Base-by-base conservation (phyloP, 148 eudicot genomes). In the Bassia scoparia region DNA sequence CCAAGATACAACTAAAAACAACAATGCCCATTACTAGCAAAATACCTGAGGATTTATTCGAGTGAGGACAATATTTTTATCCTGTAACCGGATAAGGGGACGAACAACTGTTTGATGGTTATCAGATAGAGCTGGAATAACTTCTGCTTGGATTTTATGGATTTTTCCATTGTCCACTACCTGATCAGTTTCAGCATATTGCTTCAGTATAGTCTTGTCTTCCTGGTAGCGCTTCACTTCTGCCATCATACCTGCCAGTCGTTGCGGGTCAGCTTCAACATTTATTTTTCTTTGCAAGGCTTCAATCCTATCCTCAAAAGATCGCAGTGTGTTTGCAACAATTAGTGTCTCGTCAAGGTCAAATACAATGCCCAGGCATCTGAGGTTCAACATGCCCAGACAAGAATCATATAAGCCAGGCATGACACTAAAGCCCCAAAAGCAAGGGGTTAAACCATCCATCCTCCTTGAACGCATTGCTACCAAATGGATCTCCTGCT, bases 341-440 rank as follows among this genome's bases (percentile, higher is more conserved):
- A 96, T 82, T 20, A 96, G 90, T 27, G 99, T 96, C 80, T 96
- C 99, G 62, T 96, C 99, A 29, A 96, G 99, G 82, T 96, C 99
- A 84, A 96, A 96, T 41, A 92, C 99, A 72, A 96, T 96, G 75
- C 96, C 94, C 70, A 96, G 99, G 73, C 99, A 96, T 76, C 99
- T 88, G 59, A 92, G 96, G 75, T 96, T 92, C 75, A 96, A 83
- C 97, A 96, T 81, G 68, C 83, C 86, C 75, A 96, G 92, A 76
- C 97, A 92, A 59, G 94, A 87, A 37, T 84, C 77, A 75, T 96
- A 96, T 61, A 96, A 81, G 67, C 91, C 93, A 13, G 73, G 68
- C 41, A 85, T 72, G 63, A 87, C 87, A 60, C 58, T 80, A 52
- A 89, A 96, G 35, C 97, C 97, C 99, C 99, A 96, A 79, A 96